Evolutionary conservation across 2,329 filamentous ascomycete species (phyloP).

Genomic region (Byssochlamys sp.): DNA sequence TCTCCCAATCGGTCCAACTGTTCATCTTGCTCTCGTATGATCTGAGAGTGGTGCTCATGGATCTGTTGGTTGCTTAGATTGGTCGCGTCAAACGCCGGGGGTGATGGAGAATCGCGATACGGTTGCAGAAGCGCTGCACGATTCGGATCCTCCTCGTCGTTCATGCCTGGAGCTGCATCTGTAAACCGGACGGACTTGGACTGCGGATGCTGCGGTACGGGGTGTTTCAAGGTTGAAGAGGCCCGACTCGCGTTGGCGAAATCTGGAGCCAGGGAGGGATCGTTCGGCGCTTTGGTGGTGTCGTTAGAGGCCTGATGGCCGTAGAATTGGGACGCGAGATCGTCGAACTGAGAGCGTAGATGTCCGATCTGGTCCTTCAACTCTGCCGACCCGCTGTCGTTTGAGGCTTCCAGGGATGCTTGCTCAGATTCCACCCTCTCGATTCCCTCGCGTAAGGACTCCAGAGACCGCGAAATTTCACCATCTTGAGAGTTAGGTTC

Average conservation of each 20-base stretch:
- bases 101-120: slow-evolving; percentile 49
- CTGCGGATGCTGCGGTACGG: slow-evolving; percentile 32
- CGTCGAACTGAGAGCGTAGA: slow-evolving; percentile 64
- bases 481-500: slow-evolving; percentile 73
- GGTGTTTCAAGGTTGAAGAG: slow-evolving; percentile 35
- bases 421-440: slow-evolving; percentile 57
- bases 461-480: slow-evolving; percentile 78
- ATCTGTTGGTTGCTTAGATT: slow-evolving; percentile 72
- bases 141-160: slow-evolving; percentile 43
- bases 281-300: slow-evolving; percentile 51
- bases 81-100: slow-evolving; percentile 40
- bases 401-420: slow-evolving; percentile 49
- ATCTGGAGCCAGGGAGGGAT: slow-evolving; percentile 52
- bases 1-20: slow-evolving; percentile 82
- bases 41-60: slow-evolving; percentile 69
- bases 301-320: slow-evolving; percentile 50
- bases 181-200: slow-evolving; percentile 80
- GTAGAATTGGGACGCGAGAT: slow-evolving; percentile 72
- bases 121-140: slow-evolving; percentile 52
- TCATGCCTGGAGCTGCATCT: slow-evolving; percentile 46
- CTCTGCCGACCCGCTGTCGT: slow-evolving; percentile 42
- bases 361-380: slow-evolving; percentile 57
- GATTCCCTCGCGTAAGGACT: slow-evolving; percentile 74
- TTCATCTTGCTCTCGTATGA: slow-evolving; percentile 82
- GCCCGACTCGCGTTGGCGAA: slow-evolving; percentile 52